A percentile compares a stretch with the other conserved stretches of the same genome.
These are phyloP conservation scores for Lentinus brumalis DNA, from an alignment of 768 basidiomycete species.

Conservation along the genomic window DNA sequence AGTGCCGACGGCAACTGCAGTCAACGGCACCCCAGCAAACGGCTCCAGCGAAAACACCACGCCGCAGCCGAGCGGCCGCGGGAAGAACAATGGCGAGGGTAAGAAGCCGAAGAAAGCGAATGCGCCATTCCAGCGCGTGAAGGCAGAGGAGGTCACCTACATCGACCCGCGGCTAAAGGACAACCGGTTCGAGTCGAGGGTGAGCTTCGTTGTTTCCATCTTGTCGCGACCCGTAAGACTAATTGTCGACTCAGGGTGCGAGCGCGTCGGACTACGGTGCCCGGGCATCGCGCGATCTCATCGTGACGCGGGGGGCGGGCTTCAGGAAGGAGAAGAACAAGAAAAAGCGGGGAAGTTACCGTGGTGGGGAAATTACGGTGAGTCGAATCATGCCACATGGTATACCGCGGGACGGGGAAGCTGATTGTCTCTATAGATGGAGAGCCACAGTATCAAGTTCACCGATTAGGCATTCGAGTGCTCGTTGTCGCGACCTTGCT, in stretches of 20 bases:
- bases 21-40: not conserved
- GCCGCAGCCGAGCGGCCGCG: constrained; percentile 7
- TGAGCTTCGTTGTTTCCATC: constrained; percentile 36
- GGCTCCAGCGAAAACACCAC: constrained; percentile 3
- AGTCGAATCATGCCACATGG: constrained; percentile 21
- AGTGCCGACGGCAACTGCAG: constrained; percentile 41
- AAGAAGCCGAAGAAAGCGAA: constrained; percentile 44
- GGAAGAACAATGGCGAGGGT: constrained; percentile 22
- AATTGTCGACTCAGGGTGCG: constrained; percentile 62
- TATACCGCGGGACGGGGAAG: not conserved
- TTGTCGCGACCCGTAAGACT: too few species aligned
- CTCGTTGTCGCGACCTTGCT: too few species aligned
- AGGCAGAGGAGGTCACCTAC: constrained; percentile 58
- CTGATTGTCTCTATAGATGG: not conserved
- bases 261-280: constrained; percentile 83
- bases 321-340: constrained; percentile 99
- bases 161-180: constrained; percentile 54
- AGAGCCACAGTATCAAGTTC: not conserved
- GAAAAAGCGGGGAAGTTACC: constrained; percentile 95
- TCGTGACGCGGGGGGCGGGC: constrained; percentile 90
- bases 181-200: constrained; percentile 84
- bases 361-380: constrained; percentile 94
- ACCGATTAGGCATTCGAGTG: not conserved
- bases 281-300: constrained; percentile 80
- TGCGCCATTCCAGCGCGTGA: constrained; percentile 80